A percentile compares a stretch with the other conserved stretches of the same genome.
phyloP scores from a whole-genome alignment of 169 alveolate species.

The Cryptosporidium viatorum region DNA sequence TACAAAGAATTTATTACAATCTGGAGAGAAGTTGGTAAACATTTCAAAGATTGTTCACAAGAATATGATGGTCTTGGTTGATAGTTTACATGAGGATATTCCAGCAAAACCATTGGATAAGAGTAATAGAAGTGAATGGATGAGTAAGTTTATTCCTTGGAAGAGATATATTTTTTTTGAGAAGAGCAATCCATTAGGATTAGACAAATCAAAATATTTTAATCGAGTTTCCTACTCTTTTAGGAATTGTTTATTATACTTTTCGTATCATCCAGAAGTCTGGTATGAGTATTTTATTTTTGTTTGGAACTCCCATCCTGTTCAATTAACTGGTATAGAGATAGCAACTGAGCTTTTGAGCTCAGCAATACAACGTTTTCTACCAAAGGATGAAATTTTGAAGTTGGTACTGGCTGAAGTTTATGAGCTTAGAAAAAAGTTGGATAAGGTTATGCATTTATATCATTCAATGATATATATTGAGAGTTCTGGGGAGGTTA shows the following conservation, averaged over 20 bases:
- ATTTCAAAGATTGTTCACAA: conserved; percentile 49
- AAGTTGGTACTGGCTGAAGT: conserved; percentile 67
- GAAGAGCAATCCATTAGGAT: conserved; percentile 43
- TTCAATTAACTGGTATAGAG: conserved; percentile 41
- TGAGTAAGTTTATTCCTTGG: conserved; percentile 58
- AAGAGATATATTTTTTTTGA: conserved; percentile 45
- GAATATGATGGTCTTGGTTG: conserved; percentile 30
- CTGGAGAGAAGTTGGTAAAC: conserved; percentile 67
- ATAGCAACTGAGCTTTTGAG: conserved; percentile 48
- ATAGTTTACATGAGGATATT: conserved; percentile 26
- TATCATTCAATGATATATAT: conserved; percentile 58
- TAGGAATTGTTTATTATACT: conserved; percentile 61
- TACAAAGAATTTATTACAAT: conserved; percentile 46
- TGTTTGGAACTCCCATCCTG: conserved; percentile 73
- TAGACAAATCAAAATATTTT: conserved; percentile 38
- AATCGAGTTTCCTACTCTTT: conserved; percentile 61
- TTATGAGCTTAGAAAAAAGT: conserved; percentile 49
- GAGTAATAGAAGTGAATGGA: conserved; percentile 35
- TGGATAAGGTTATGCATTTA: conserved; percentile 42
- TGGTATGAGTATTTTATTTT: conserved; percentile 73
- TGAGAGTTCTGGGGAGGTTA: conserved; percentile 28
- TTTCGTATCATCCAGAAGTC: conserved; percentile 65
- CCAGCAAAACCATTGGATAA: conserved; percentile 70
- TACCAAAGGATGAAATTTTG: conserved; percentile 67
- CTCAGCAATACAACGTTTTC: conserved; percentile 66